Percentiles rank a stretch among this genome's conserved stretches.
Evolutionary conservation across 805 yeast genomes (phyloP).

Genomic region (Nakazawaea wickerhamii): DNA sequence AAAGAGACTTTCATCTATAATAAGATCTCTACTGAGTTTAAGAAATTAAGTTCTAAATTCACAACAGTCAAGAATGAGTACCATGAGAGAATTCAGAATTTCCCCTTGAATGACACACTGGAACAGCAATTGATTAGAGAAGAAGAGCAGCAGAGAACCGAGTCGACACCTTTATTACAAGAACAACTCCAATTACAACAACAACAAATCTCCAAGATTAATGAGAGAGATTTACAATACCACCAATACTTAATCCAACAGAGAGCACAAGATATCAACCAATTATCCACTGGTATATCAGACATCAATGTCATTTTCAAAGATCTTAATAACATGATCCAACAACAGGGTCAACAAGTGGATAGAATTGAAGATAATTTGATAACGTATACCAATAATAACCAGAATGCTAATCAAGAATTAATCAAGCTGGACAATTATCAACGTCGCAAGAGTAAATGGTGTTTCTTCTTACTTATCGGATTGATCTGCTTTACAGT

Average conservation of each 20-base stretch:
- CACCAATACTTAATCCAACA: constrained; percentile 64
- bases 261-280: constrained; percentile 65
- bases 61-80: constrained; percentile 38
- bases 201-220: constrained; percentile 26
- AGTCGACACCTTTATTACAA: constrained; percentile 38
- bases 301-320: constrained; percentile 84
- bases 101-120: constrained; percentile 26
- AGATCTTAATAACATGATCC: constrained; percentile 71
- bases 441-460: constrained; percentile 63
- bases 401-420: constrained; percentile 67
- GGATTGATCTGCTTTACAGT: constrained; percentile 54
- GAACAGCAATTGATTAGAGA: constrained; percentile 11
- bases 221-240: constrained; percentile 52
- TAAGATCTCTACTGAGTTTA: constrained; percentile 52
- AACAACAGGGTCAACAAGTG: constrained; percentile 80
- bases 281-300: constrained; percentile 69
- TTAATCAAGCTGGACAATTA: constrained; percentile 69
- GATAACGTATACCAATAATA: constrained; percentile 53
- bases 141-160: constrained; percentile 17
- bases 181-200: constrained; percentile 27
- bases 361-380: constrained; percentile 83
- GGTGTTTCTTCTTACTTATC: constrained; percentile 64
- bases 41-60: constrained; percentile 42
- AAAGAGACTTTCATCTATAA: constrained; percentile 36
- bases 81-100: constrained; percentile 41